These are phyloP conservation scores for Leishmania lainsoni DNA, from an alignment of 208 protist species.

Conservation along the genomic window DNA sequence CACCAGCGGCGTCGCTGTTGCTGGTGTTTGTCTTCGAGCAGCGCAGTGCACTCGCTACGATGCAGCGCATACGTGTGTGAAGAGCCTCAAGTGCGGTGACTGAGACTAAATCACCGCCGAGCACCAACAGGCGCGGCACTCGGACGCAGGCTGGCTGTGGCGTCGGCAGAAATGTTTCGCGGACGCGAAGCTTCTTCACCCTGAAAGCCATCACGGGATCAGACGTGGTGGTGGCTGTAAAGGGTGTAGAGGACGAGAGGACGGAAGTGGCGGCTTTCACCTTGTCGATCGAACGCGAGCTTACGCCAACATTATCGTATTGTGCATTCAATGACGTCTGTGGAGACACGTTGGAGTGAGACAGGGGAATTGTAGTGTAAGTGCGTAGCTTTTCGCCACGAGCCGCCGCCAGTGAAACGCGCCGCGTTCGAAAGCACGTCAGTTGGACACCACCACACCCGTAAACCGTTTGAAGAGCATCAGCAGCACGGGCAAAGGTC, in stretches of 20 bases:
- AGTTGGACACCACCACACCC: not conserved
- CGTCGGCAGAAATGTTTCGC: not conserved
- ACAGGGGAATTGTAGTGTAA: conserved; percentile 34
- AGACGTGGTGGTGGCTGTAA: not conserved
- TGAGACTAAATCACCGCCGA: conserved; percentile 84
- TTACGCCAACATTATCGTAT: not conserved
- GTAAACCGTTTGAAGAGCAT: not conserved
- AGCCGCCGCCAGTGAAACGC: not conserved
- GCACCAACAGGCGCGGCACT: conserved; percentile 75
- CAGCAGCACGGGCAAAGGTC: not conserved
- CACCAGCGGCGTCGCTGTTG: not conserved
- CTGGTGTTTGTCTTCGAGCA: not conserved
- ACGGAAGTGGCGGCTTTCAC: not conserved
- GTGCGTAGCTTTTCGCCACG: not conserved
- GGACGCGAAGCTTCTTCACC: conserved; percentile 8
- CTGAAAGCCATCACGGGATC: not conserved
- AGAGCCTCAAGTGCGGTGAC: conserved; percentile 73
- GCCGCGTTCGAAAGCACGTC: not conserved
- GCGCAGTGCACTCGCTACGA: conserved; percentile 35
- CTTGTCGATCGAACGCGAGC: not conserved
- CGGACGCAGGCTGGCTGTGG: conserved; percentile 31
- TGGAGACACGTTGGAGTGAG: not conserved
- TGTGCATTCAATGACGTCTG: not conserved
- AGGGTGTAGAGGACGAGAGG: not conserved
- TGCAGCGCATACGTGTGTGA: conserved; percentile 59